Percentiles rank a stretch among this genome's conserved stretches.
phyloP scores from a whole-genome alignment of 2,329 filamentous ascomycete species.

The Pseudocercospora musae region DNA sequence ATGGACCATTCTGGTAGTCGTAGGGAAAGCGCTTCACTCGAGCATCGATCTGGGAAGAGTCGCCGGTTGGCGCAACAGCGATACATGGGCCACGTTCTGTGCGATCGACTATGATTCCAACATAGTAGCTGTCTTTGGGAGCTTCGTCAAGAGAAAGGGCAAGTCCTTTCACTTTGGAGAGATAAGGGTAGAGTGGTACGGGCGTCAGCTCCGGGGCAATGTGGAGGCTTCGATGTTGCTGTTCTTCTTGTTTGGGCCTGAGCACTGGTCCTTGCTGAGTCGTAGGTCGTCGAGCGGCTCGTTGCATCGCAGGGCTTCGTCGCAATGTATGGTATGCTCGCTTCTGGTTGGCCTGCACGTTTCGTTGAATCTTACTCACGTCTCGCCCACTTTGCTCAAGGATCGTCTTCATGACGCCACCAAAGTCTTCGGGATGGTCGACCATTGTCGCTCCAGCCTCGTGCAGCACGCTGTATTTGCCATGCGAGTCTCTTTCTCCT shows the following conservation, averaged over 20 bases:
- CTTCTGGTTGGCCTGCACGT: constrained; percentile 41
- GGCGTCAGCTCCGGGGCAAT: constrained; percentile 27
- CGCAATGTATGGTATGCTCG: constrained; percentile 46
- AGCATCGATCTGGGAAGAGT: constrained; percentile 42
- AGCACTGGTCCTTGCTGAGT: constrained; percentile 10
- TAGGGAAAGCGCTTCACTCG: constrained; percentile 59
- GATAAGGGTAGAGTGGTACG: constrained; percentile 29
- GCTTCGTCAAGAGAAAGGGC: constrained; percentile 25
- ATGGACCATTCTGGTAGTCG: constrained; percentile 51
- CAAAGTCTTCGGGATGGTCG: constrained; percentile 73
- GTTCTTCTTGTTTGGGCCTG: constrained; percentile 17
- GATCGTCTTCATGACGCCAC: constrained; percentile 62
- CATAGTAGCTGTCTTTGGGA: constrained; percentile 39
- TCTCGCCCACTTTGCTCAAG: constrained; percentile 47
- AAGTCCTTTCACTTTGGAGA: constrained; percentile 28
- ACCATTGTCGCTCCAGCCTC: constrained; percentile 67
- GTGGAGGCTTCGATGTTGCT: constrained; percentile 25
- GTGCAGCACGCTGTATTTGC: constrained; percentile 67
- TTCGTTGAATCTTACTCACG: constrained; percentile 38
- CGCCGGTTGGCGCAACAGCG: constrained; percentile 54
- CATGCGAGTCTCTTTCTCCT: constrained; percentile 61
- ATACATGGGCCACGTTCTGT: constrained; percentile 61
- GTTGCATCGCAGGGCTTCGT: constrained; percentile 15
- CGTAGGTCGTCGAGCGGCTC: constrained; percentile 18
- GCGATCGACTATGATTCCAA: constrained; percentile 66